These are phyloP conservation scores for Pelargonium australe DNA, from an alignment of 441 rosid species.

Conservation along the genomic window DNA sequence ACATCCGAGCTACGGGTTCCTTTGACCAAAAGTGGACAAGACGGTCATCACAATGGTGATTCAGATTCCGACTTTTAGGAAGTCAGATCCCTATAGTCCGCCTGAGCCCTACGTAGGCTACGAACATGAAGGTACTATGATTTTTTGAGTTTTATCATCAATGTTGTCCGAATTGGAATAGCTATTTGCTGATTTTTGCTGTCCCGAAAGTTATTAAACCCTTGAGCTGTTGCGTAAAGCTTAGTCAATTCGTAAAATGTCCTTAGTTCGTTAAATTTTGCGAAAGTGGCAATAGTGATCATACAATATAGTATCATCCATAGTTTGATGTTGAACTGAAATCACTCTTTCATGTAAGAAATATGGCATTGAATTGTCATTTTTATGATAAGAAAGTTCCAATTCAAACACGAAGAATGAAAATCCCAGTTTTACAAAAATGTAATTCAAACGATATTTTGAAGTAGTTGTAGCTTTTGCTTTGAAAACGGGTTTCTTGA, in stretches of 20 bases:
- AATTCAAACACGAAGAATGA: too few relatives aligned
- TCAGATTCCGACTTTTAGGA: conserved; percentile 77
- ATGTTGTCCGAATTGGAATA: neutral
- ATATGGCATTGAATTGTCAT: too few relatives aligned
- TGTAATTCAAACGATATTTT: too few relatives aligned
- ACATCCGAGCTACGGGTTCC: conserved; percentile 67
- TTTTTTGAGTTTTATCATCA: neutral
- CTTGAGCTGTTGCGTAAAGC: too few relatives aligned
- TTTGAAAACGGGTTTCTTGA: too few relatives aligned
- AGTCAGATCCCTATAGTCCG: conserved; percentile 31
- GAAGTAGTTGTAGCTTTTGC: too few relatives aligned
- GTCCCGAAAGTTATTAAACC: too few relatives aligned
- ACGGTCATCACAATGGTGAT: conserved; percentile 54
- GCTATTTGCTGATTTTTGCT: neutral
- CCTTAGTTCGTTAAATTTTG: too few relatives aligned
- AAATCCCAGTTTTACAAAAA: too few relatives aligned
- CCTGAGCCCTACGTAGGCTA: neutral
- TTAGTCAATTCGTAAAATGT: too few relatives aligned
- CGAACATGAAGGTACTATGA: neutral
- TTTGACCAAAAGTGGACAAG: conserved; percentile 37
- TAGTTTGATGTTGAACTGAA: neutral
- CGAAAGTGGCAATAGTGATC: too few relatives aligned
- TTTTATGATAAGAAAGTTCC: too few relatives aligned
- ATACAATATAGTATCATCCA: neutral
- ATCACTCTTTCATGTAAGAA: neutral